A percentile compares a stretch with the other conserved stretches of the same genome.
Conservation (phyloP, 78 protist genomes). For the Emiliania huxleyi region DNA sequence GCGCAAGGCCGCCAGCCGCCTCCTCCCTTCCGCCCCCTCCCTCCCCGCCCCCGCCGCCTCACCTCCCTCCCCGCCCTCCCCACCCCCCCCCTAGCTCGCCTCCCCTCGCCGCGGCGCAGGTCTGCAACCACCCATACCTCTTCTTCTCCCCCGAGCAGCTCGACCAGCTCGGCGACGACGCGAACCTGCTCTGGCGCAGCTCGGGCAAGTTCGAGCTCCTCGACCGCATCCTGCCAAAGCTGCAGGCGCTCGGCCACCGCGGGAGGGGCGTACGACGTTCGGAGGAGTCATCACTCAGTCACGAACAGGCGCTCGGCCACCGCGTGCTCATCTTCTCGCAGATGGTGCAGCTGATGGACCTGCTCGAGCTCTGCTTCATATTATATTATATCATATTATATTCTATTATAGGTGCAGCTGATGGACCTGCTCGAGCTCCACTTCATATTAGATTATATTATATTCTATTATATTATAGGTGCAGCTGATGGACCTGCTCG, state of each 20-base stretch:
- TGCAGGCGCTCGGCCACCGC: constrained; percentile 64
- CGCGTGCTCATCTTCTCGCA: constrained; percentile 89
- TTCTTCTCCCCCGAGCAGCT: constrained; percentile 23
- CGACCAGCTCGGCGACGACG: not conserved
- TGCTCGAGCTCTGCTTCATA: too few relatives aligned
- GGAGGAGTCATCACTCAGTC: too few relatives aligned
- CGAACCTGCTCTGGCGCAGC: not conserved
- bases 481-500: not conserved
- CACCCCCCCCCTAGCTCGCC: too few relatives aligned
- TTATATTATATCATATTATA: too few relatives aligned
- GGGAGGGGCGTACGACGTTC: not conserved
- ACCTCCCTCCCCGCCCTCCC: too few relatives aligned
- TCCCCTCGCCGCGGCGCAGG: not conserved
- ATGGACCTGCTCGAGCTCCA: not conserved
- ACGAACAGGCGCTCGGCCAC: constrained; percentile 48
- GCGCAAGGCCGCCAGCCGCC: constrained; percentile 59
- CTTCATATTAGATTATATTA: too few relatives aligned
- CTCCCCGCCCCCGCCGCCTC: not conserved
- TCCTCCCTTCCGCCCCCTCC: not conserved
- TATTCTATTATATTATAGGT: constrained; percentile 86
- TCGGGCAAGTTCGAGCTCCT: constrained; percentile 83
- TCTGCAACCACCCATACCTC: constrained; percentile 89
- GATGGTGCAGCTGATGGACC: too few relatives aligned
- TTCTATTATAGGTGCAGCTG: constrained; percentile 78
- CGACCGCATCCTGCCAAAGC: constrained; percentile 76